Percentiles rank a stretch among this genome's conserved stretches.
Evolutionary conservation across 2,329 filamentous ascomycete genomes (phyloP).

Genomic region (Rutstroemia sp.): DNA sequence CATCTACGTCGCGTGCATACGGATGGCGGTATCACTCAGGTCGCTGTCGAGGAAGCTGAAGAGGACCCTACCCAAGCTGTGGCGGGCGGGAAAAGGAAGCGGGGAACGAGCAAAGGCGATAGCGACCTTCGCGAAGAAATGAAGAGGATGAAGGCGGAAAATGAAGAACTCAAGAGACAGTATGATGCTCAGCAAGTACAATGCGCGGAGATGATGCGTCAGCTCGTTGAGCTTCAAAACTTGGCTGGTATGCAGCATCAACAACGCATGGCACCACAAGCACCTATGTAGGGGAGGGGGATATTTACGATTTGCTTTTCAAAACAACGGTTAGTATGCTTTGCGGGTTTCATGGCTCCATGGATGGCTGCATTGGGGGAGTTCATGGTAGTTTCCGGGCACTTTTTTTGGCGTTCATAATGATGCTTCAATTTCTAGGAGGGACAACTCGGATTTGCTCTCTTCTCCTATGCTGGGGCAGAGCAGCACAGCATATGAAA

Average conservation of each 20-base stretch:
- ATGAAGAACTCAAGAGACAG: constrained; percentile 40
- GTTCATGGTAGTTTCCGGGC: constrained; percentile 4
- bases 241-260: constrained; percentile 5
- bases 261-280: constrained; percentile 7
- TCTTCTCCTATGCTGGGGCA: neutral
- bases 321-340: neutral
- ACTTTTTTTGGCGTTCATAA: constrained; percentile 3
- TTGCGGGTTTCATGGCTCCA: neutral
- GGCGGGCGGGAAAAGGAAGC: constrained; percentile 37
- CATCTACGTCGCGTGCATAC: constrained; percentile 87
- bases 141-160: constrained; percentile 59
- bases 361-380: constrained; percentile 6
- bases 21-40: constrained; percentile 34
- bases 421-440: neutral
- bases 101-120: constrained; percentile 35
- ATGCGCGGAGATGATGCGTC: constrained; percentile 10
- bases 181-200: constrained; percentile 5
- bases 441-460: neutral
- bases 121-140: constrained; percentile 50
- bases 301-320: neutral
- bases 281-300: constrained; percentile 3
- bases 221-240: constrained; percentile 8
- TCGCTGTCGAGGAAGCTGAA: constrained; percentile 34
- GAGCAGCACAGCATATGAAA: neutral
- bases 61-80: constrained; percentile 35